Evolutionary conservation across 192 early-diverging fungal species (phyloP).

Genomic region (Coemansia sp.): DNA sequence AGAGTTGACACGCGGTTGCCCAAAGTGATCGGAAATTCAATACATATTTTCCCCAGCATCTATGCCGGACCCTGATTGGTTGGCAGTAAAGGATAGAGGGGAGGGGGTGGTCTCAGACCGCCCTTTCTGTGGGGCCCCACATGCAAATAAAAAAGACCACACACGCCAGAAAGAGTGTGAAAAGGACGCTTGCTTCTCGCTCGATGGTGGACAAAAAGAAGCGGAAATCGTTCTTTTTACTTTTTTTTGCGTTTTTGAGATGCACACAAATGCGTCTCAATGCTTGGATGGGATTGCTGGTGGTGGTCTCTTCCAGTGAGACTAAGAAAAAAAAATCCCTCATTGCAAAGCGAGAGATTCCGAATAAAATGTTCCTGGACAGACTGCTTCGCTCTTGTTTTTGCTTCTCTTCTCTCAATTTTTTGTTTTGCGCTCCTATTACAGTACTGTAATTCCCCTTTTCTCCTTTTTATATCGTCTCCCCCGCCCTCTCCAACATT

Average conservation of each 20-base stretch:
- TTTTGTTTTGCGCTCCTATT: conserved; percentile 5
- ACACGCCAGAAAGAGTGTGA: neutral
- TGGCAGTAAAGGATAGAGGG: neutral
- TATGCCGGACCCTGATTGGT: neutral
- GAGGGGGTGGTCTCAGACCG: conserved; percentile 3
- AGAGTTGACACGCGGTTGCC: neutral
- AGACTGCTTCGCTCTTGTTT: neutral
- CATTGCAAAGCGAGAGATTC: neutral
- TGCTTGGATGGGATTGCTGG: conserved; percentile 13
- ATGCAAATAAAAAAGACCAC: neutral
- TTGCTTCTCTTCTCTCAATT: neutral
- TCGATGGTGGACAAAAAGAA: neutral
- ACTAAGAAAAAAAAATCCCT: neutral
- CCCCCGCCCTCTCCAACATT: neutral
- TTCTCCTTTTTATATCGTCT: neutral
- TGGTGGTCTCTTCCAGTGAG: neutral
- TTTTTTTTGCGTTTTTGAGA: conserved; percentile 14
- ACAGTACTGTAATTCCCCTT: neutral
- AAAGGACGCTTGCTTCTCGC: neutral
- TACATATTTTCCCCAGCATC: neutral
- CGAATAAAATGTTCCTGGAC: neutral
- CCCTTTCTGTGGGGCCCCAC: neutral
- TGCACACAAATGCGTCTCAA: neutral
- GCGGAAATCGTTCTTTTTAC: conserved; percentile 15
- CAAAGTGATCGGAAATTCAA: neutral